These are phyloP conservation scores for Phytophthora megakarya DNA, from an alignment of 352 stramenopile species.

Conservation along the genomic window DNA sequence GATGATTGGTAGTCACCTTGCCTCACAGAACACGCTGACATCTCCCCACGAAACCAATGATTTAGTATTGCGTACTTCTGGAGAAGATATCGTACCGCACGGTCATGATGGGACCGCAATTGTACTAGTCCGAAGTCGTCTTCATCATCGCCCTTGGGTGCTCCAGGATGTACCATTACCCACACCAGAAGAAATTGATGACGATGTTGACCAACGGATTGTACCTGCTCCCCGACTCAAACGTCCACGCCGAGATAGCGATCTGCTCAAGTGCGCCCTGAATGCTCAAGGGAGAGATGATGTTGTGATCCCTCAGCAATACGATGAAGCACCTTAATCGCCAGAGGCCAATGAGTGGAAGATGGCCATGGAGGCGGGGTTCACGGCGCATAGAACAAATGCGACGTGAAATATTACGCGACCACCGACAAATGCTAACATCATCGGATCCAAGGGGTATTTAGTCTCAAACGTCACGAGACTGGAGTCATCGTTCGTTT, in stretches of 20 bases:
- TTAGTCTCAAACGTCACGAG: neutral
- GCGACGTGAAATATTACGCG: neutral
- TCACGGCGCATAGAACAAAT: neutral
- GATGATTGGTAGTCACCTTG: no score
- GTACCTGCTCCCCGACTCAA: neutral
- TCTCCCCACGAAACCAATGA: neutral
- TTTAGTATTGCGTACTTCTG: neutral
- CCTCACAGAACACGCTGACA: no score
- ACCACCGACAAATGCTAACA: neutral
- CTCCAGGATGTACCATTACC: neutral
- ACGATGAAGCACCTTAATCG: neutral
- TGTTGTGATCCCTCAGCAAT: neutral
- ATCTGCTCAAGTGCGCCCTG: neutral
- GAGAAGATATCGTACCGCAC: neutral
- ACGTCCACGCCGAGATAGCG: neutral
- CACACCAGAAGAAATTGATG: neutral
- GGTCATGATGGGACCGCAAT: neutral
- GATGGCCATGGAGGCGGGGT: neutral
- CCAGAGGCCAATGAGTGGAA: neutral
- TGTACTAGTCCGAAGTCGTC: neutral
- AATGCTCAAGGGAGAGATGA: neutral
- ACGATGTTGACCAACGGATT: neutral
- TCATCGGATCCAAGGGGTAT: constrained; percentile 1
- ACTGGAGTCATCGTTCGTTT: neutral
- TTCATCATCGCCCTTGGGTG: neutral